Percentiles rank a stretch among this genome's conserved stretches.
phyloP scores from a whole-genome alignment of 2,329 filamentous ascomycete species.

The Neoascochyta sp. region DNA sequence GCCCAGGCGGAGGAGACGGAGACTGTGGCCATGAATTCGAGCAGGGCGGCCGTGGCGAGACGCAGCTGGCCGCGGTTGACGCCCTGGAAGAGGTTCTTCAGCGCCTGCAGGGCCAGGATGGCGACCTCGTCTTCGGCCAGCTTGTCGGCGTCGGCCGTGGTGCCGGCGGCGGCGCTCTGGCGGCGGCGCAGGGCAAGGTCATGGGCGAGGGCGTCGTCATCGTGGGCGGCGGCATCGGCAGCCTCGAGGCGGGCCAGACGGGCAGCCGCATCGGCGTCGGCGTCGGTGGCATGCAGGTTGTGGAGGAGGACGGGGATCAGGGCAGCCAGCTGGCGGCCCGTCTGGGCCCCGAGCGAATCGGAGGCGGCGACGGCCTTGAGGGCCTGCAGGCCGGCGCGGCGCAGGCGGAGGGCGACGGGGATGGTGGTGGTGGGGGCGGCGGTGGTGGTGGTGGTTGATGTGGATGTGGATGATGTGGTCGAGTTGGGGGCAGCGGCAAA shows the following conservation, averaged over 20 bases:
- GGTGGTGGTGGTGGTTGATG: conserved; percentile 59
- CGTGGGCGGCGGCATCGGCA: conserved; percentile 57
- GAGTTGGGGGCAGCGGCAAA: conserved; percentile 62
- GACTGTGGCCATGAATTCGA: conserved; percentile 63
- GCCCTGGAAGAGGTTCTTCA: conserved; percentile 79
- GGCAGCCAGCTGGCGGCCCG: conserved; percentile 70
- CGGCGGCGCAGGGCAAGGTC: conserved; percentile 63
- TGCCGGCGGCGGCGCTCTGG: conserved; percentile 76
- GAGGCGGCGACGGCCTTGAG: conserved; percentile 75
- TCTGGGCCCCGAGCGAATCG: conserved; percentile 71
- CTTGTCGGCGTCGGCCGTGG: conserved; percentile 82
- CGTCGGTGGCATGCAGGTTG: too few relatives aligned
- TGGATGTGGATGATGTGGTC: conserved; percentile 42
- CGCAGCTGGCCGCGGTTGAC: conserved; percentile 81
- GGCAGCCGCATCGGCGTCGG: conserved; percentile 69
- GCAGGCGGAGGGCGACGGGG: conserved; percentile 66
- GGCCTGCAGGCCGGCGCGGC: conserved; percentile 59
- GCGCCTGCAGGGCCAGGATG: conserved; percentile 75
- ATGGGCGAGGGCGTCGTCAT: conserved; percentile 65
- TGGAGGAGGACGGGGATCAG: conserved; percentile 82
- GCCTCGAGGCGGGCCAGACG: conserved; percentile 65
- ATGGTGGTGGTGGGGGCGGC: conserved; percentile 55
- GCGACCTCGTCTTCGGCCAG: conserved; percentile 86
- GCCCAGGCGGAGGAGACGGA: conserved; percentile 64
- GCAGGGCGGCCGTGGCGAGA: conserved; percentile 66